phyloP scores from a whole-genome alignment of 2,329 filamentous ascomycete species.

The Fusarium euwallaceae region DNA sequence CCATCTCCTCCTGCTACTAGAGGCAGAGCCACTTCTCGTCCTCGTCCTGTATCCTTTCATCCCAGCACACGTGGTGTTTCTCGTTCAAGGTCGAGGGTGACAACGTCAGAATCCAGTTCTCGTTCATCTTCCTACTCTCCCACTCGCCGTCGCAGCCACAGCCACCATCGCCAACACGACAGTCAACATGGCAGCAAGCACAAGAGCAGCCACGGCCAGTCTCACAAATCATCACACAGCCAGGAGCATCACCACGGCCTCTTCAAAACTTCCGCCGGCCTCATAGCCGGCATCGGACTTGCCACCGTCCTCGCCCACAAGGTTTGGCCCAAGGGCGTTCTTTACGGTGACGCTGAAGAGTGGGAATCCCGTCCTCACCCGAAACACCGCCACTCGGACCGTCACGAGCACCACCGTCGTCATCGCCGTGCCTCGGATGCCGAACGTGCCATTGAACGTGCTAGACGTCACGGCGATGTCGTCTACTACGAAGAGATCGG shows the following conservation, averaged over 20 bases:
- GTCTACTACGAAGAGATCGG: conserved; percentile 39
- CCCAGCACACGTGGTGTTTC: conserved; percentile 16
- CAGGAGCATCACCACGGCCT: conserved; percentile 40
- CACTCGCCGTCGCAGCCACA: conserved; percentile 23
- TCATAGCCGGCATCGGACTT: conserved; percentile 53
- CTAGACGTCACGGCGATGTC: conserved; percentile 30
- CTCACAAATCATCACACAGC: conserved; percentile 12
- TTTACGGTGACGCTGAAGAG: conserved; percentile 47
- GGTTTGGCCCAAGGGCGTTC: conserved; percentile 51
- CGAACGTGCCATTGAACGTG: conserved; percentile 30
- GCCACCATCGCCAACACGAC: neutral
- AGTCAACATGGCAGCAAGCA: conserved; percentile 9
- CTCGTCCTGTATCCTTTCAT: conserved; percentile 26
- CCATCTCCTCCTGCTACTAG: conserved; percentile 28
- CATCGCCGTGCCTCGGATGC: conserved; percentile 28
- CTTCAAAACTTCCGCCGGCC: conserved; percentile 50
- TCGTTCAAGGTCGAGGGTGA: conserved; percentile 34
- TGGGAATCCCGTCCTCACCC: conserved; percentile 43
- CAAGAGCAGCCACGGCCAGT: conserved; percentile 19
- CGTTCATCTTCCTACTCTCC: conserved; percentile 39
- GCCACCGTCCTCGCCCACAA: conserved; percentile 52
- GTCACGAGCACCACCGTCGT: conserved; percentile 20
- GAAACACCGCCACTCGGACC: conserved; percentile 31
- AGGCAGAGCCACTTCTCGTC: conserved; percentile 30
- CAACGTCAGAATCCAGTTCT: conserved; percentile 38